Evolutionary conservation across 768 basidiomycete species (phyloP).

Genomic region (Auricularia sp.): DNA sequence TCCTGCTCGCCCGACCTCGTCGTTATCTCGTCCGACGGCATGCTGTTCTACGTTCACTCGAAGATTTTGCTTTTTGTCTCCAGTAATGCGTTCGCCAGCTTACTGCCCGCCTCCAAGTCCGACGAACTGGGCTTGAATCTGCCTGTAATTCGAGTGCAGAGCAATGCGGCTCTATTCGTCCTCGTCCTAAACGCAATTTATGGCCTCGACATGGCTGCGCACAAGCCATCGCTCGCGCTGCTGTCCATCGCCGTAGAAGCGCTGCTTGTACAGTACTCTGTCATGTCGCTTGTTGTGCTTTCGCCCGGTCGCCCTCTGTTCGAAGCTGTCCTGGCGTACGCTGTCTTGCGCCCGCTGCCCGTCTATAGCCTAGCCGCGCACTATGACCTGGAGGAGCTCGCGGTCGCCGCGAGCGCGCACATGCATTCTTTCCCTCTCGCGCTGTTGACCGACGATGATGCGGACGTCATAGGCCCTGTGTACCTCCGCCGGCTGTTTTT

Average conservation of each 20-base stretch:
- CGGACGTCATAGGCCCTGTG: conserved; percentile 15
- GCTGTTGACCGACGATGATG: conserved; percentile 10
- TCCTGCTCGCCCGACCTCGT: too few species aligned
- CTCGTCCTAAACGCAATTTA: conserved; percentile 66
- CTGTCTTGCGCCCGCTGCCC: conserved; percentile 46
- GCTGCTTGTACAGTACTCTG: conserved; percentile 1
- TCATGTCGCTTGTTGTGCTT: background rate
- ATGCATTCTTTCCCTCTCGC: conserved; percentile 7
- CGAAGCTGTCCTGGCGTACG: conserved; percentile 51
- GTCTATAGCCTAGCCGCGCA: conserved; percentile 12
- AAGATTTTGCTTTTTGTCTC: too few species aligned
- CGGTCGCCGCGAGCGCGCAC: conserved; percentile 9
- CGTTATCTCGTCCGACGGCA: too few species aligned
- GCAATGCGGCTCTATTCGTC: conserved; percentile 44
- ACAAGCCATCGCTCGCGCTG: conserved; percentile 37
- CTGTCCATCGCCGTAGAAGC: background rate
- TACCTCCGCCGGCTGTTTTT: conserved; percentile 34
- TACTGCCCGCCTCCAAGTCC: too few species aligned
- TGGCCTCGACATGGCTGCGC: conserved; percentile 63
- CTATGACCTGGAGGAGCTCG: conserved; percentile 12
- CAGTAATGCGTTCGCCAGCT: too few species aligned
- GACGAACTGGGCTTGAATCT: background rate
- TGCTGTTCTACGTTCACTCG: too few species aligned
- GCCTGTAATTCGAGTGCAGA: background rate
- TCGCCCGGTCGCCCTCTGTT: conserved; percentile 17